Base-by-base conservation (phyloP, 768 basidiomycete genomes). In the Lentinula sp. region DNA sequence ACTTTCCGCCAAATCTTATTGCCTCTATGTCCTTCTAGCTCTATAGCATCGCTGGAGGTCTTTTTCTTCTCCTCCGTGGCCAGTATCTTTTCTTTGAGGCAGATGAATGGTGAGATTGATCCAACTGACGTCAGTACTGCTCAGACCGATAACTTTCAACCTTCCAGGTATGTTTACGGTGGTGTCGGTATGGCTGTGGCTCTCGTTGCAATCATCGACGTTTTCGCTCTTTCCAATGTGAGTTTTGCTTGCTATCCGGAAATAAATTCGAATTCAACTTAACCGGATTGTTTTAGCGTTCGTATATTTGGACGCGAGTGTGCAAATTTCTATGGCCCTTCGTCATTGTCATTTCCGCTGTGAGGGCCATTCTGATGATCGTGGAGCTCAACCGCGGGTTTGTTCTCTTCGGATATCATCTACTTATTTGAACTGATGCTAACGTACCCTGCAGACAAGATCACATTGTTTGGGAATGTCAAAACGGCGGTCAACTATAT, bases 381-480 rank as follows among this genome's bases (percentile, higher is more conserved):
- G 84, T 87, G 69, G 75, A 88, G 72, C 81, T 90, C 62, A 78
- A 87, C 69, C 80, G 86, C 70, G 84, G 84, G 86, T 87, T 72
- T 70, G 82, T 74, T 69, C 67, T 60, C 67, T 67, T 64, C 65
- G 61, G 61, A 57, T 62, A 53, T 39, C 53, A 21, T 61, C 53
- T 62, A 8, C 9, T 64, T 63, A 60, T 60, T 60, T 67, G 57
- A 68, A 64, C 62, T 50, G 40, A 45, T 55, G 43, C 45, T 50
- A 28, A 18, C 50, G 43, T 18, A 21, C 43, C 50, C 54, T 53
- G 60, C 71, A 88, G 87, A 62, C 80, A 86, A 71, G 79, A 82
- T 74, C 84, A 89, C 65, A 85, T 89, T 64, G 65, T 75, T 39
- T 89, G 88, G 87, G 86, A 88, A 73, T 89, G 88, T 69, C 76